Evolutionary conservation across 495 filamentous ascomycete genomes (phyloP).

Genomic region (Podospora appendiculata): DNA sequence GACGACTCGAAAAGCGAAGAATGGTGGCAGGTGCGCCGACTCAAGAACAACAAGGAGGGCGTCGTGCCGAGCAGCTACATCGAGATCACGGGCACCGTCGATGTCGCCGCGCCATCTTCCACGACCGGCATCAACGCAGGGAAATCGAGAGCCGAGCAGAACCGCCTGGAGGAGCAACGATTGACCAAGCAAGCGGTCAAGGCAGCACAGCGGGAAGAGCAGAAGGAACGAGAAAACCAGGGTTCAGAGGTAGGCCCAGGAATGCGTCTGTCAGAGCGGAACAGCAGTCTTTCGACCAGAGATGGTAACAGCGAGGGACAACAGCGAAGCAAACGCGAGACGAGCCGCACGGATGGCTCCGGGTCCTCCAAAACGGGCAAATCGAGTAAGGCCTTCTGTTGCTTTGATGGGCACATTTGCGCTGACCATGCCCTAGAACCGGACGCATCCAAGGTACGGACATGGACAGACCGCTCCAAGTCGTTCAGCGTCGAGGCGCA

Average conservation of each 20-base stretch:
- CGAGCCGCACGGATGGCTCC: conserved; percentile 39
- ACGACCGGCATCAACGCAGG: conserved; percentile 55
- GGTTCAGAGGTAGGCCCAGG: conserved; percentile 70
- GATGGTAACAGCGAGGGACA: conserved; percentile 52
- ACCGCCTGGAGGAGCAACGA: conserved; percentile 73
- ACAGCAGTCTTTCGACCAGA: conserved; percentile 53
- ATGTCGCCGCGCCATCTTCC: conserved; percentile 30
- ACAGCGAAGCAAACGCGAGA: conserved; percentile 62
- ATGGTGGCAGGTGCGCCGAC: conserved; percentile 91
- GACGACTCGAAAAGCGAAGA: conserved; percentile 91
- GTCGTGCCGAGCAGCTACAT: conserved; percentile 98
- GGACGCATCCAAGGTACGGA: conserved; percentile 73
- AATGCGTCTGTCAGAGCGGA: conserved; percentile 59
- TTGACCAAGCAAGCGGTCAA: conserved; percentile 68
- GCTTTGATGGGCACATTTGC: background rate
- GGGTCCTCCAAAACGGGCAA: conserved; percentile 45
- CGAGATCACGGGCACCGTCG: conserved; percentile 63
- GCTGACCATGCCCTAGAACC: conserved; percentile 49
- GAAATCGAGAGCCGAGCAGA: conserved; percentile 69
- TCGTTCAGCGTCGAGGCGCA: conserved; percentile 97
- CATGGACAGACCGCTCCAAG: conserved; percentile 90
- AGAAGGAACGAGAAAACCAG: conserved; percentile 36
- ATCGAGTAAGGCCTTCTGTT: conserved; percentile 55
- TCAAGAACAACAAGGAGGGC: conserved; percentile 90
- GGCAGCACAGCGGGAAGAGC: conserved; percentile 45